A percentile compares a stretch with the other conserved stretches of the same genome.
Evolutionary conservation across 805 yeast species (phyloP).

Genomic region (Jamesozyma jinghongensis): DNA sequence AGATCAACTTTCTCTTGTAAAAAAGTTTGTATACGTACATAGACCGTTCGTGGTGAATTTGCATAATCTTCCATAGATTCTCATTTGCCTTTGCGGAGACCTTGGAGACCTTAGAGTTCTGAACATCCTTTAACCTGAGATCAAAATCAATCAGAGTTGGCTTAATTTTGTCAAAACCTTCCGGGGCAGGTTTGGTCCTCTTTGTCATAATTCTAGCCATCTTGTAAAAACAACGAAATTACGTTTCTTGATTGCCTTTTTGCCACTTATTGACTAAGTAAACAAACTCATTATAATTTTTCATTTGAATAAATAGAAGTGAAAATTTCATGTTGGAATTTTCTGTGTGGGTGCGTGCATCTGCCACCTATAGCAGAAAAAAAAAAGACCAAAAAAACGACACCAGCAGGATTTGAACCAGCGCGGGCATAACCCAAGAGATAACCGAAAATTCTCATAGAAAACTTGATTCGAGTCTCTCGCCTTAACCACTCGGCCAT

Average conservation of each 20-base stretch:
- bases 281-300: neutral
- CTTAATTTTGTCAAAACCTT: slow-evolving; percentile 60
- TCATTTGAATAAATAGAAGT: neutral
- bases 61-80: slow-evolving; percentile 59
- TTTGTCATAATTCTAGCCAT: slow-evolving; percentile 21
- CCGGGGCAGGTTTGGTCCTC: slow-evolving; percentile 48
- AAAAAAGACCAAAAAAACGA: slow-evolving; percentile 33
- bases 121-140: slow-evolving; percentile 47
- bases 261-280: neutral
- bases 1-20: slow-evolving; percentile 60
- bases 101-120: slow-evolving; percentile 31
- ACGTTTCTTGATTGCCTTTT: neutral
- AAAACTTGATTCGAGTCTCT: slow-evolving; percentile 46
- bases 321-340: too few species aligned
- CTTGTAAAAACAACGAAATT: too few species aligned
- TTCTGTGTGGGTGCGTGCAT: too few species aligned
- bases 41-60: slow-evolving; percentile 65
- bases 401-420: slow-evolving; percentile 75
- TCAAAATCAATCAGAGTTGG: slow-evolving; percentile 57
- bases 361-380: neutral
- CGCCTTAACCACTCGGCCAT: slow-evolving; percentile 77
- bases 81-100: slow-evolving; percentile 45
- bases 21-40: slow-evolving; percentile 66
- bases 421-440: slow-evolving; percentile 74
- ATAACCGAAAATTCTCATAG: slow-evolving; percentile 23